phyloP scores from a whole-genome alignment of 129 eudicot genomes.

The Erigeron canadensis region DNA sequence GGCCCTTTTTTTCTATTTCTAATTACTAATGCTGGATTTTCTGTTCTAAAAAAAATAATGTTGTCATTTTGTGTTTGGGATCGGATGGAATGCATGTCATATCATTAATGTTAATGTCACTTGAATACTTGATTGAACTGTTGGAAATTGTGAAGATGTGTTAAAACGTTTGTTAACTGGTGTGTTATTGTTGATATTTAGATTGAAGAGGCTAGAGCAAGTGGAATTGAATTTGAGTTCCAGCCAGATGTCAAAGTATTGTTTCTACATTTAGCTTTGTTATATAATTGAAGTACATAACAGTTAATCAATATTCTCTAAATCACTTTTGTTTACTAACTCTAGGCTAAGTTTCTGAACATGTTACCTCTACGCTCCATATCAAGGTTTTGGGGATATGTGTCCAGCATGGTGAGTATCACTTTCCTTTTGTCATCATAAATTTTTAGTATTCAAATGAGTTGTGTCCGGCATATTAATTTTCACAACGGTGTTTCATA shows the following conservation, averaged over 20 bases:
- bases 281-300: background rate
- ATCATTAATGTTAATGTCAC: too few species aligned
- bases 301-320: slow-evolving; percentile 6
- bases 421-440: slow-evolving; percentile 5
- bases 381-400: slow-evolving; percentile 83
- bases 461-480: slow-evolving; percentile 1
- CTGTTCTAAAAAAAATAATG: too few species aligned
- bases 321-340: background rate
- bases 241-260: slow-evolving; percentile 86
- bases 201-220: slow-evolving; percentile 78
- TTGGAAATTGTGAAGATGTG: background rate
- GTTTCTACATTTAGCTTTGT: background rate
- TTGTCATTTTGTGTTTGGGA: too few species aligned
- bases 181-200: slow-evolving; percentile 26
- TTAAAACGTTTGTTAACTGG: background rate
- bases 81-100: too few species aligned
- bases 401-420: slow-evolving; percentile 72
- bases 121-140: background rate
- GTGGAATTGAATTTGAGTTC: slow-evolving; percentile 69
- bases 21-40: too few species aligned
- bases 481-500: background rate
- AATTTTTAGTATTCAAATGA: background rate
- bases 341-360: slow-evolving; percentile 76
- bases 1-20: too few species aligned
- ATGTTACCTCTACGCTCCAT: slow-evolving; percentile 84